Percentiles rank a stretch among this genome's conserved stretches.
These are phyloP conservation scores for Hygrophorus russula DNA, from an alignment of 768 basidiomycete species.

Conservation along the genomic window DNA sequence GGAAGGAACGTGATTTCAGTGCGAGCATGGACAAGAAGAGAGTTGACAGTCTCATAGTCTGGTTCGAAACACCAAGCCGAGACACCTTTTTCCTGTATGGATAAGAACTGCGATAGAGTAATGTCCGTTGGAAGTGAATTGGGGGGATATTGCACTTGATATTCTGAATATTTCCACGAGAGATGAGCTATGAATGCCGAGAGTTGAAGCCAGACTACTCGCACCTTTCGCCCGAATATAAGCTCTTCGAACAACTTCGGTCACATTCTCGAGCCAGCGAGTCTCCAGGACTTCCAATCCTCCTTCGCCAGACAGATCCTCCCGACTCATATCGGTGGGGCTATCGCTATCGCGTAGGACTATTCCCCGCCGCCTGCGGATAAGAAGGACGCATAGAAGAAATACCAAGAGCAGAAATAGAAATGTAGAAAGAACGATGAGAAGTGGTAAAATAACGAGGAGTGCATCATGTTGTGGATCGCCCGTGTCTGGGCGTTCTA, in stretches of 20 bases:
- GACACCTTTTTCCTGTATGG: constrained; percentile 98
- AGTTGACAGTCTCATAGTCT: constrained; percentile 91
- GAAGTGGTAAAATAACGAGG: constrained; percentile 82
- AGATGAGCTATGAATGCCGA: not conserved
- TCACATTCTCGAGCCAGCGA: constrained; percentile 83
- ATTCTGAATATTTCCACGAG: constrained; percentile 33
- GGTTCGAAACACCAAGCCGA: constrained; percentile 99
- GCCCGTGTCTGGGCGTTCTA: constrained; percentile 10
- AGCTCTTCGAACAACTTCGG: constrained; percentile 51
- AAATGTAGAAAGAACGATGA: constrained; percentile 88
- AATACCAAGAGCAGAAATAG: constrained; percentile 89
- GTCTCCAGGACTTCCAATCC: constrained; percentile 88
- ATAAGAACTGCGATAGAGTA: constrained; percentile 95
- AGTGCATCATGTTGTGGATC: constrained; percentile 43
- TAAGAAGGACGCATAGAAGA: constrained; percentile 78
- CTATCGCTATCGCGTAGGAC: constrained; percentile 78
- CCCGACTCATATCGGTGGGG: constrained; percentile 85
- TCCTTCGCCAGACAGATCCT: constrained; percentile 86
- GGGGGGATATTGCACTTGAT: constrained; percentile 81
- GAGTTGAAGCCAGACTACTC: constrained; percentile 10
- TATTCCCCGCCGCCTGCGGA: constrained; percentile 70
- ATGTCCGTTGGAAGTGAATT: constrained; percentile 98
- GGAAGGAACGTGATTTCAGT: constrained; percentile 98
- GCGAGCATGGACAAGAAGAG: constrained; percentile 85
- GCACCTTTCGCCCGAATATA: constrained; percentile 86